Conservation (phyloP, 495 filamentous ascomycete genomes). For the Bathelium albidoporum region DNA sequence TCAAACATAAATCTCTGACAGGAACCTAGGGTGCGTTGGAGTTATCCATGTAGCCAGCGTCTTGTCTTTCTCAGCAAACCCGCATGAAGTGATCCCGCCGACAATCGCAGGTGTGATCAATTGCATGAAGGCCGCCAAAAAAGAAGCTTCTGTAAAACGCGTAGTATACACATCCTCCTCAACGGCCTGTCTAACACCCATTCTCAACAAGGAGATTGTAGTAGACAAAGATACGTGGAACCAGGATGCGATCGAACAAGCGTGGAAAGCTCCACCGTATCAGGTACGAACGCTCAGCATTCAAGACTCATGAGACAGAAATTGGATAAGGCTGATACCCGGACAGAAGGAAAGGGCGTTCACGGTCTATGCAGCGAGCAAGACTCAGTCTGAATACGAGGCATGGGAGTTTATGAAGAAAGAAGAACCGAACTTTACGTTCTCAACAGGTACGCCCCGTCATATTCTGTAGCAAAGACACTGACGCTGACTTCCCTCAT, state of each 20-base stretch:
- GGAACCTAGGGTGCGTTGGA: constrained; percentile 8
- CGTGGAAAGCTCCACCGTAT: constrained; percentile 34
- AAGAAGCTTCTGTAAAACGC: constrained; percentile 35
- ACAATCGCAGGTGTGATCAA: constrained; percentile 31
- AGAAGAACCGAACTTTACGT: constrained; percentile 11
- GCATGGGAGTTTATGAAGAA: constrained; percentile 22
- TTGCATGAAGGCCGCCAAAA: constrained; percentile 37
- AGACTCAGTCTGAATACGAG: constrained; percentile 19
- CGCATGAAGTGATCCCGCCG: constrained; percentile 14
- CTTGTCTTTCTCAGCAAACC: constrained; percentile 11
- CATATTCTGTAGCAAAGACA: neutral
- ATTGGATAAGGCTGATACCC: constrained; percentile 23
- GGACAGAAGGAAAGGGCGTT: constrained; percentile 21
- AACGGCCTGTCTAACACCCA: constrained; percentile 29
- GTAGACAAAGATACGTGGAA: constrained; percentile 41
- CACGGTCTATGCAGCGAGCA: constrained; percentile 22
- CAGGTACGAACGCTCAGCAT: constrained; percentile 23
- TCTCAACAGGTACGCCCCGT: constrained; percentile 1
- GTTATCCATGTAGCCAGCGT: constrained; percentile 13
- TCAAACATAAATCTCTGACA: neutral
- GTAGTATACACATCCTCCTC: constrained; percentile 47
- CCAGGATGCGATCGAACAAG: constrained; percentile 32
- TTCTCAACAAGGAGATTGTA: constrained; percentile 20
- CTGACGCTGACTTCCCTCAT: neutral
- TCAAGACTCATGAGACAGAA: constrained; percentile 27